Evolutionary conservation across 2,329 filamentous ascomycete genomes (phyloP).

Genomic region (Cladophialophora exuberans): DNA sequence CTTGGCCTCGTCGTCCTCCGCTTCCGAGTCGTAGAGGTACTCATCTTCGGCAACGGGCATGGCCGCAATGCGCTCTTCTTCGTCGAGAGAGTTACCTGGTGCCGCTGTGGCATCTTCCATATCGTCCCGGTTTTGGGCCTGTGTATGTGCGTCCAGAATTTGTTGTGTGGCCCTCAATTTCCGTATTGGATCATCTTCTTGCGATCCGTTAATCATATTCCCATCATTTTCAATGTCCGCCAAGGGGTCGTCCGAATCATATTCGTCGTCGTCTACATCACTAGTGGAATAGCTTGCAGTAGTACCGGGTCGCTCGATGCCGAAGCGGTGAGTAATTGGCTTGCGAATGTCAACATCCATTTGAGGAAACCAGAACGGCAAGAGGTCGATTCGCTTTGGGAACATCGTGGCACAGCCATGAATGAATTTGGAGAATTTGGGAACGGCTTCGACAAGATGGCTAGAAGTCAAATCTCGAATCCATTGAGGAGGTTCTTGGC

Average conservation of each 20-base stretch:
- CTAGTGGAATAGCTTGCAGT: slow-evolving; percentile 77
- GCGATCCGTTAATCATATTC: slow-evolving; percentile 36
- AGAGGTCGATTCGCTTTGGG: slow-evolving; percentile 80
- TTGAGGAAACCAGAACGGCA: slow-evolving; percentile 97
- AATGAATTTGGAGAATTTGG: slow-evolving; percentile 99
- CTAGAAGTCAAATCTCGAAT: slow-evolving; percentile 90
- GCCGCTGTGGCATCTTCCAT: slow-evolving; percentile 38
- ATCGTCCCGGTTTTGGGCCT: slow-evolving; percentile 36
- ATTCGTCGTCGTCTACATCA: slow-evolving; percentile 73
- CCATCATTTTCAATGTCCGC: slow-evolving; percentile 33
- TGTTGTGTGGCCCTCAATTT: slow-evolving; percentile 56
- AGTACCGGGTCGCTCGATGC: slow-evolving; percentile 78
- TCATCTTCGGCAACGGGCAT: slow-evolving; percentile 58
- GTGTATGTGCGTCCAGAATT: slow-evolving; percentile 55
- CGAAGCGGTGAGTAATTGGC: slow-evolving; percentile 83
- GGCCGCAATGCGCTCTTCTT: slow-evolving; percentile 79
- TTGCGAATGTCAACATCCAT: slow-evolving; percentile 99
- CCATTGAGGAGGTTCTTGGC: slow-evolving; percentile 95
- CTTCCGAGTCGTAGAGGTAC: slow-evolving; percentile 87
- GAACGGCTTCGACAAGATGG: slow-evolving; percentile 96
- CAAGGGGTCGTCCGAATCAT: slow-evolving; percentile 66
- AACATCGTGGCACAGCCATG: slow-evolving; percentile 90
- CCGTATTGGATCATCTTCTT: slow-evolving; percentile 39
- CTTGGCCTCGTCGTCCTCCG: slow-evolving; percentile 73
- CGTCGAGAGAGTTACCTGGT: slow-evolving; percentile 61